These are phyloP conservation scores for Thermothielavioides terrestris DNA, from an alignment of 495 filamentous ascomycete species.

Conservation along the genomic window DNA sequence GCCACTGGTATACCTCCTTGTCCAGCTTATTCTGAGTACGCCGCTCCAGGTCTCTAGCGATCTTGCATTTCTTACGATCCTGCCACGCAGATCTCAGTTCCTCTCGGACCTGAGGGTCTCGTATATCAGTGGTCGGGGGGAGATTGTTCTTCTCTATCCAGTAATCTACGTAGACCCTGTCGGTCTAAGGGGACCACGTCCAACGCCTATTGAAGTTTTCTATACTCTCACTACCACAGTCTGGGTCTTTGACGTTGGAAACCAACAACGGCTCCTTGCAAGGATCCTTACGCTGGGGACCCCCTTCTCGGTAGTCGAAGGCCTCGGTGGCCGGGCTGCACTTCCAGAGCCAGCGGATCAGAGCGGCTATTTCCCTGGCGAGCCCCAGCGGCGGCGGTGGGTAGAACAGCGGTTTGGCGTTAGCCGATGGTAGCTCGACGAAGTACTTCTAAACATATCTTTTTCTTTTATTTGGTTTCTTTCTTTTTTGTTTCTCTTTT, in stretches of 20 bases:
- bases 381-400: neutral
- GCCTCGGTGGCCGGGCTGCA: neutral
- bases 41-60: neutral
- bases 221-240: neutral
- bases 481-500: too few relatives aligned
- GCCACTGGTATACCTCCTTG: neutral
- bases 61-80: neutral
- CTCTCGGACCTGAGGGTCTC: neutral
- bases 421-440: neutral
- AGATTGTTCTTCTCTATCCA: neutral
- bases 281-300: conserved; percentile 13
- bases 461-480: too few relatives aligned
- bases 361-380: neutral
- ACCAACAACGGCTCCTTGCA: neutral
- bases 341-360: neutral
- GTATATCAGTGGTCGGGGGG: neutral
- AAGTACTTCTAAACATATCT: neutral
- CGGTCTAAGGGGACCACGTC: neutral
- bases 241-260: neutral
- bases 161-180: neutral
- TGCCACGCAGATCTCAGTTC: neutral
- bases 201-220: neutral
- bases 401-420: neutral
- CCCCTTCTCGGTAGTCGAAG: conserved; percentile 12
- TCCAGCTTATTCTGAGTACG: neutral